Evolutionary conservation across 495 filamentous ascomycete species (phyloP).

Genomic region (Tuber brumale): DNA sequence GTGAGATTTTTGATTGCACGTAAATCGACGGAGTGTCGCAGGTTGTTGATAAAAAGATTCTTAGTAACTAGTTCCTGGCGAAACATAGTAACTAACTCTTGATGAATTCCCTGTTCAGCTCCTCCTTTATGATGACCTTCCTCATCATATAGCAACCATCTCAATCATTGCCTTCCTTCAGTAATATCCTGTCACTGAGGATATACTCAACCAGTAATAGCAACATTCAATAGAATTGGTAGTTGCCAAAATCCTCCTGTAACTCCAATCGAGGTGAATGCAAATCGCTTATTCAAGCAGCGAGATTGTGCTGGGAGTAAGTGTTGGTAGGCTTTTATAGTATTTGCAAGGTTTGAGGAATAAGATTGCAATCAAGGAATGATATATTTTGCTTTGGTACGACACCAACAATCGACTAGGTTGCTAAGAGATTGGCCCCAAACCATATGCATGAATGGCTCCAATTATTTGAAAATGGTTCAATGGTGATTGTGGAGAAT

Average conservation of each 20-base stretch:
- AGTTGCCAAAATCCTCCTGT: constrained; percentile 15
- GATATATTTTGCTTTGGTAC: background rate
- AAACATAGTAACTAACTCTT: background rate
- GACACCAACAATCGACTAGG: constrained; percentile 8
- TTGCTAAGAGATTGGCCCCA: too few species aligned
- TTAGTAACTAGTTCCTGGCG: background rate
- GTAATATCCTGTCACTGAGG: constrained; percentile 10
- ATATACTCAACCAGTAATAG: constrained; percentile 12
- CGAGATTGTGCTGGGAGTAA: background rate
- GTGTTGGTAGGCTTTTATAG: too few species aligned
- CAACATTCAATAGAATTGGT: background rate
- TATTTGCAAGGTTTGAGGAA: background rate
- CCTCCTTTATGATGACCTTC: too few species aligned
- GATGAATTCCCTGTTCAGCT: background rate
- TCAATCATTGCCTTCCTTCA: constrained; percentile 13
- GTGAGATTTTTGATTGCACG: too few species aligned
- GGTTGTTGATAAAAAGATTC: constrained; percentile 9
- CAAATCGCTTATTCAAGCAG: background rate
- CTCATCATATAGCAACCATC: constrained; percentile 8
- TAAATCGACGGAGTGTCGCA: background rate
- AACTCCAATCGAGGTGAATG: constrained; percentile 13
- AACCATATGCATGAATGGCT: too few species aligned
- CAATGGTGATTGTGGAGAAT: too few species aligned
- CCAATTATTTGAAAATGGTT: too few species aligned
- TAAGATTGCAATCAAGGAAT: background rate